Conservation (phyloP, 768 basidiomycete species). For the Mycena vitilis region DNA sequence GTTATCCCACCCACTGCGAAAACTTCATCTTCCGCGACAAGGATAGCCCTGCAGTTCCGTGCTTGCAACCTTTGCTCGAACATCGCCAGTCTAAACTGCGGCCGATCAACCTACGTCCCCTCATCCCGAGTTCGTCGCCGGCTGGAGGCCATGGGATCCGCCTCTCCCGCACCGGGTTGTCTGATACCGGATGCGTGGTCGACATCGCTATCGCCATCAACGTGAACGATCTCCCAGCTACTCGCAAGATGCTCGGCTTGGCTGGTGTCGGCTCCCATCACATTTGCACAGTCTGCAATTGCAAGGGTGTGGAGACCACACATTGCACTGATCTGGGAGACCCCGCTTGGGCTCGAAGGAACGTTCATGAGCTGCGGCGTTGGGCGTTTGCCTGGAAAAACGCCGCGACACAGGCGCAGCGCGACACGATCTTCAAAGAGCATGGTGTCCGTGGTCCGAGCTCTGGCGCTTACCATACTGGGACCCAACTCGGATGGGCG, state of each 20-base stretch:
- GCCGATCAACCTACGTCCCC: constrained; percentile 41
- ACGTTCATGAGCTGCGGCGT: constrained; percentile 28
- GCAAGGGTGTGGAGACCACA: constrained; percentile 26
- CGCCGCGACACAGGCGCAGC: constrained; percentile 28
- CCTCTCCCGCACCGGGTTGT: constrained; percentile 30
- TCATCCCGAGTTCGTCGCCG: constrained; percentile 41
- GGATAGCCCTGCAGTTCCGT: constrained; percentile 19
- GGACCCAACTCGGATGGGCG: constrained; percentile 40
- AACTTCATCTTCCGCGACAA: constrained; percentile 32
- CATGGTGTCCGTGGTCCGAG: constrained; percentile 41
- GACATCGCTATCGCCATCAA: constrained; percentile 30
- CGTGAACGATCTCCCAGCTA: constrained; percentile 46
- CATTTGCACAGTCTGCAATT: constrained; percentile 44
- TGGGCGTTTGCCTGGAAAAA: constrained; percentile 30
- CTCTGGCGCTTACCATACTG: constrained; percentile 45
- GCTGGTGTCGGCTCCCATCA: constrained; percentile 37
- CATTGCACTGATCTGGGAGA: constrained; percentile 31
- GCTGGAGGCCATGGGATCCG: constrained; percentile 34
- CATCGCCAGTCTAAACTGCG: constrained; percentile 31
- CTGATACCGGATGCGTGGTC: constrained; percentile 1
- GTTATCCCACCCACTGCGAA: constrained; percentile 30
- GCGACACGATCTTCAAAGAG: constrained; percentile 32
- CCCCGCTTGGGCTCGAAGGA: constrained; percentile 28
- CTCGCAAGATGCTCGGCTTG: constrained; percentile 40
- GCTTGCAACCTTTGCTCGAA: constrained; percentile 26